A percentile compares a stretch with the other conserved stretches of the same genome.
Conservation (phyloP, 768 basidiomycete species). For the Tylopilus plumbeoviolaceoides region DNA sequence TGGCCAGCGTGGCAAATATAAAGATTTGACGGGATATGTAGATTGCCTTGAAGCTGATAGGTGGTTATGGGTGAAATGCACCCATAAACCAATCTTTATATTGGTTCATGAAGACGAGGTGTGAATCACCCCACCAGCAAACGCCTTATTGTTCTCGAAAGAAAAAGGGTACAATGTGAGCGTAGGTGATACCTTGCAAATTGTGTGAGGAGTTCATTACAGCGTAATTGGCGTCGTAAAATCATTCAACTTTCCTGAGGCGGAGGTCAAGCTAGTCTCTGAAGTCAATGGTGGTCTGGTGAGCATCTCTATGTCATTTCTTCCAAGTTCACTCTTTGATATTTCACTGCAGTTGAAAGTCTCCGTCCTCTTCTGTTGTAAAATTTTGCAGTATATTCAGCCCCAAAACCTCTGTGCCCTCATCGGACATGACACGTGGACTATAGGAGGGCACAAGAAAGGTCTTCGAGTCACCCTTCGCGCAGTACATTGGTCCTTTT, state of each 20-base stretch:
- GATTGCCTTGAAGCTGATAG: not conserved
- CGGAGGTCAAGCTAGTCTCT: no score
- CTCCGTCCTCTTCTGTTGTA: no score
- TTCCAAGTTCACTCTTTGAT: no score
- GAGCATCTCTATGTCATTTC: no score
- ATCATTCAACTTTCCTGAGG: not conserved
- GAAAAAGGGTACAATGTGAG: not conserved
- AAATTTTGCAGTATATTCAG: no score
- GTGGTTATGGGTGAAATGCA: not conserved
- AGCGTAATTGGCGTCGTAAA: not conserved
- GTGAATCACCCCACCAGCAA: not conserved
- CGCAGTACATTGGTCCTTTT: no score
- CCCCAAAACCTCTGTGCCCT: no score
- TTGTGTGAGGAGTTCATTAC: not conserved
- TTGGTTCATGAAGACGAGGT: not conserved
- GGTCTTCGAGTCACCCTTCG: no score
- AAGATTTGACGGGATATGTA: not conserved
- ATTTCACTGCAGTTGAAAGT: no score
- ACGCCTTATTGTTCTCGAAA: not conserved
- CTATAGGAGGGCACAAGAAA: no score
- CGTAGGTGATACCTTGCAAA: not conserved
- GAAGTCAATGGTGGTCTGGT: no score
- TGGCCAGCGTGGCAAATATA: not conserved
- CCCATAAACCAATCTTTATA: not conserved
- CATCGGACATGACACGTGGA: no score